phyloP scores from a whole-genome alignment of 139 green algal genomes.

The Coelastrella sp. region DNA sequence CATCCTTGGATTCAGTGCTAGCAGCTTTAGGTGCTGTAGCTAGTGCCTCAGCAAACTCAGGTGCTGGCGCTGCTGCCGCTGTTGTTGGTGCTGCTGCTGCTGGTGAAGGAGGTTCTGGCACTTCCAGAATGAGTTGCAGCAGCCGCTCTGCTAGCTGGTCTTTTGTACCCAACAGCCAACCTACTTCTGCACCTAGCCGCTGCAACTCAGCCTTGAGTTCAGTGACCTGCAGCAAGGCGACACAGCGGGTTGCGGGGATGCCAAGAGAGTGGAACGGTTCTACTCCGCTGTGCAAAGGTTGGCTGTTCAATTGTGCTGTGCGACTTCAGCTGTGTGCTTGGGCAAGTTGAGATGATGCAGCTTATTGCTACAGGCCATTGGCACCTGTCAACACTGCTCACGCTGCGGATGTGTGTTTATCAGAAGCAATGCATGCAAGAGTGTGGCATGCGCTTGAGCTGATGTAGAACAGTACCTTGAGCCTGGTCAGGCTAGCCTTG shows the following conservation, averaged over 20 bases:
- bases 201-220: slow-evolving; percentile 41
- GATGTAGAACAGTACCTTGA: slow-evolving; percentile 37
- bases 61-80: slow-evolving; percentile 4
- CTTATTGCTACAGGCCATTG: too few species aligned
- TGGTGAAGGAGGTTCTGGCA: background rate
- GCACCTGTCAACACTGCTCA: too few species aligned
- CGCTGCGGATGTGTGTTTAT: too few species aligned
- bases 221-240: background rate
- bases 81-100: slow-evolving; percentile 3
- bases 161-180: slow-evolving; percentile 47
- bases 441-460: too few species aligned
- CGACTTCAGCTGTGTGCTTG: too few species aligned
- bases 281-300: too few species aligned
- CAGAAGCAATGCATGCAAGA: too few species aligned
- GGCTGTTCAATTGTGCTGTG: too few species aligned
- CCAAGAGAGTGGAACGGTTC: too few species aligned
- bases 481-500: slow-evolving; percentile 30
- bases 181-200: background rate
- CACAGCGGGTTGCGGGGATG: background rate
- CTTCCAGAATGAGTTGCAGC: background rate
- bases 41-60: background rate
- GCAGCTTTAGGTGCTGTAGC: slow-evolving; percentile 7
- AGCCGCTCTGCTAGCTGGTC: slow-evolving; percentile 41
- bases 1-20: background rate
- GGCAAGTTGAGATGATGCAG: too few species aligned